Evolutionary conservation across 495 filamentous ascomycete genomes (phyloP), one percentile per base, ranked within the genome.

Genomic region (Tuber borchii): DNA sequence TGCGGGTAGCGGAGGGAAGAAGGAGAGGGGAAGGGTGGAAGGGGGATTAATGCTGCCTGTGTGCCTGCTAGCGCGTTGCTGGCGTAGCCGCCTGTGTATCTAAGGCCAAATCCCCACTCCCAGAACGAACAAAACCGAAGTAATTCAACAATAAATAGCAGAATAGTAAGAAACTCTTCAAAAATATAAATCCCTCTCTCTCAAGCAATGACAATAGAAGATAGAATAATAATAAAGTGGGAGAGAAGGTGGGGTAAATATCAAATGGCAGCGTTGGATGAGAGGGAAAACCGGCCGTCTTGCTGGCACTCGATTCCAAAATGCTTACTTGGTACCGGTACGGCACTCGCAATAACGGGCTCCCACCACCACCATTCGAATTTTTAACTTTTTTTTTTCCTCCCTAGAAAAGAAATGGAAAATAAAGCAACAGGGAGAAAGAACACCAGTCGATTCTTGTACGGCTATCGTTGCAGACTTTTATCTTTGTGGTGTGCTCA

Each of bases 51-150:
- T 65, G 19, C 48, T 73, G 40, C 71, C 73, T 68, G 51, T 78
- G 70, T 79, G 78, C 56, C 26, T 65, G 56, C n/a, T 65, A 12
- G 56, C 73, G 39, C 39, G 39, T 78, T 45, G 72, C 43, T 70
- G 65, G 72, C 72, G 77, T 71, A 73, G 70, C 78, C 73, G 77
- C 77, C 70, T 79, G 56, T 70, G 74, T 79, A 31, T 31, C 56
- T 61, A 31, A 16, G 3, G 56, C 56, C 56, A 65, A 65, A 65
- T 31, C n/a, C 56, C 26, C 56, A 46, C 45, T 16, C 45, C 56
- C 26, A 65, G 26, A 26, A 65, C 31, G 26, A 65, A 65, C 26
- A 65, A 65, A 61, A 65, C 56, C 56, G 12, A 56, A 26, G 22
- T 22, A 65, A 65, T 65, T 31, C n/a, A 65, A 65, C 14, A 65